Base-by-base conservation (phyloP, 164 flowering plant species). In the Vitis amurensis region DNA sequence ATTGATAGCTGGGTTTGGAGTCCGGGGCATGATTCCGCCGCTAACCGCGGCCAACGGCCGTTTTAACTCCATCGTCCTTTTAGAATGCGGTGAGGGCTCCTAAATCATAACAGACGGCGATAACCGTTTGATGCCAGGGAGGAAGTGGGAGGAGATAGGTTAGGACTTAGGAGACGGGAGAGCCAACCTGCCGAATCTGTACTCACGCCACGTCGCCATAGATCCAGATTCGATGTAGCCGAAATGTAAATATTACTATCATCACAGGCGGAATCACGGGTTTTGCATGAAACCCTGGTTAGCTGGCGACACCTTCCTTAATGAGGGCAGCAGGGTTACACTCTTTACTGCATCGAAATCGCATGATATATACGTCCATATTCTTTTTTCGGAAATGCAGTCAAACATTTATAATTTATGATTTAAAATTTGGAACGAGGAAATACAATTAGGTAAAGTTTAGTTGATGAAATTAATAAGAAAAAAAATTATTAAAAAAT, bases 171-270 rank as follows among this genome's bases (percentile, higher is more conserved):
- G 67, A 63, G 19, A 55, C 11, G 31, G 51, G 69, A 63, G 72
- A 59, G 56, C 27, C 59, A 59, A 71, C 17, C 71, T 62, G 64
- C 74, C 61, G 75, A 76, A 76, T 76, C 72, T 55, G 8, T 19
- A 27, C 8, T 0, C 3, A n/a, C 23, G 73, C 73, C 77, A 69
- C 73, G 70, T 70, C 71, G 50, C 11, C 31, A 52, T 3, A 63
- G 71, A 68, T 73, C 57, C 76, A 68, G 71, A 68, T 73, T 73
- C 71, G 16, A 13, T 27, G 8, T 31, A 9, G 12, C 15, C 4
- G 17, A 27, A 9, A 12, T 50, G 57, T 16, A 1, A 27, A 19
- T 50, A 37, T 37, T 3, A 27, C 50, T n/a, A 3, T 59, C 9
- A 0, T 23, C 16, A 66, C 70, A 3, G 0, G 17, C 0, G 0